phyloP scores from a whole-genome alignment of 2,329 filamentous ascomycete species.

The Biscogniauxia marginata region DNA sequence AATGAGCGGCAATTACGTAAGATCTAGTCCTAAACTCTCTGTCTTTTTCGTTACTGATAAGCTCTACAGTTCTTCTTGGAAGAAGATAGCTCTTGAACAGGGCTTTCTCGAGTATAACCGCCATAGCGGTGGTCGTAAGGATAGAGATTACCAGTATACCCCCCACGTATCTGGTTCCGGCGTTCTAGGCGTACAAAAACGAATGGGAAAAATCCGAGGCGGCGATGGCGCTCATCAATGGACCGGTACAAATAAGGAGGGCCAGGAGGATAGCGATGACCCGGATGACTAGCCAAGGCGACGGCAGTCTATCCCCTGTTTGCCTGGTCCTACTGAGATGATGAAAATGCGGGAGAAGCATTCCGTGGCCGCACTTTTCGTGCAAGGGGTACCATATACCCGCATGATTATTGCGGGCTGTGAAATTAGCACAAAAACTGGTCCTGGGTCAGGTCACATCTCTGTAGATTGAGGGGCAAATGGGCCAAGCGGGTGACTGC shows the following conservation, averaged over 20 bases:
- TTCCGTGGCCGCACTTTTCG: neutral
- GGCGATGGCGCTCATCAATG: conserved; percentile 21
- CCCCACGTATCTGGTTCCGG: conserved; percentile 42
- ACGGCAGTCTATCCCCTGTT: conserved; percentile 66
- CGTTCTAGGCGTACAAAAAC: conserved; percentile 54
- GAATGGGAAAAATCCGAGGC: conserved; percentile 19
- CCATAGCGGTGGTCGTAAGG: conserved; percentile 24
- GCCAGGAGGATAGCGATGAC: conserved; percentile 64
- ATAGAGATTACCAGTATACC: conserved; percentile 34
- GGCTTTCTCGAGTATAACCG: conserved; percentile 50
- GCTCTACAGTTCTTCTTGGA: conserved; percentile 83
- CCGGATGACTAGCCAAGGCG: conserved; percentile 60
- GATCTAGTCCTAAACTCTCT: conserved; percentile 34
- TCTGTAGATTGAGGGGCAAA: conserved; percentile 30
- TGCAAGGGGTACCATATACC: neutral
- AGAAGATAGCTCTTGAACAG: conserved; percentile 65
- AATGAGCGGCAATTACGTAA: conserved; percentile 83
- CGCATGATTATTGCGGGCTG: neutral
- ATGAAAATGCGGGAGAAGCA: neutral
- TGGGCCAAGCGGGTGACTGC: conserved; percentile 31
- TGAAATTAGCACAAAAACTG: neutral
- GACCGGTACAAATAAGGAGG: conserved; percentile 44
- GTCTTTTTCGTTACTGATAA: conserved; percentile 9
- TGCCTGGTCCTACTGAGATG: conserved; percentile 55
- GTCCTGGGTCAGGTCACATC: neutral